phyloP scores from a whole-genome alignment of 2,329 filamentous ascomycete genomes.

The Pochonia chlamydosporia region DNA sequence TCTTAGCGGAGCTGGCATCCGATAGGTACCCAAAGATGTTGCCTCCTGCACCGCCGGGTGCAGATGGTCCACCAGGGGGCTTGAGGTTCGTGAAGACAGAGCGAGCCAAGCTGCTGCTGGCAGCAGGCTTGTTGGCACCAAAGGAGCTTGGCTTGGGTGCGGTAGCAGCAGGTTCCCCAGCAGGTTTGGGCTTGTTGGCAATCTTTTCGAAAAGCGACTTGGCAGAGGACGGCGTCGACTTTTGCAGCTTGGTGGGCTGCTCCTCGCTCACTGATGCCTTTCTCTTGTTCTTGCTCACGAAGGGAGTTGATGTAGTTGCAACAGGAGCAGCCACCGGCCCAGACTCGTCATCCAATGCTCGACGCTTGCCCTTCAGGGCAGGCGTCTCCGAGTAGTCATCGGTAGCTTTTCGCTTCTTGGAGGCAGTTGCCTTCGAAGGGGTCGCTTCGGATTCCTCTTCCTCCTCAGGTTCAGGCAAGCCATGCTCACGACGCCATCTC shows the following conservation, averaged over 20 bases:
- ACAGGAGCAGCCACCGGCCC: constrained; percentile 21
- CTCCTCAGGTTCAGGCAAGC: constrained; percentile 44
- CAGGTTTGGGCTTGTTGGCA: constrained; percentile 39
- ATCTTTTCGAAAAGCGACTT: constrained; percentile 53
- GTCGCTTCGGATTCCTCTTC: constrained; percentile 29
- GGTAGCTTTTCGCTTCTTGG: constrained; percentile 53
- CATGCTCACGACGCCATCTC: constrained; percentile 53
- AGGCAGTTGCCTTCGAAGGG: constrained; percentile 20
- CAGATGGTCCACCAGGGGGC: constrained; percentile 17
- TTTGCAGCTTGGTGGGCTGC: constrained; percentile 45
- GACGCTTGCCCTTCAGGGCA: constrained; percentile 43
- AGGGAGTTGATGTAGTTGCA: constrained; percentile 2
- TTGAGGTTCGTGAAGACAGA: constrained; percentile 39
- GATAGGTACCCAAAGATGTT: constrained; percentile 59
- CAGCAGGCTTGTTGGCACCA: constrained; percentile 24
- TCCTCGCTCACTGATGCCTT: constrained; percentile 41
- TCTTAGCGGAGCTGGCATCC: constrained; percentile 48
- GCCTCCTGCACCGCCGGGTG: constrained; percentile 21
- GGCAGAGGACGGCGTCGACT: constrained; percentile 46
- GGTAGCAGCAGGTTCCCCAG: constrained; percentile 19
- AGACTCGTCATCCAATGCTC: constrained; percentile 35
- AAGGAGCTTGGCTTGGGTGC: constrained; percentile 26
- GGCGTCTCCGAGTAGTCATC: constrained; percentile 39
- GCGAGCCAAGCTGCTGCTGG: constrained; percentile 32
- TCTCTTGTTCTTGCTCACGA: constrained; percentile 44